Conservation (phyloP, 2,329 filamentous ascomycete species). For the Aspergillus hiratsukae region DNA sequence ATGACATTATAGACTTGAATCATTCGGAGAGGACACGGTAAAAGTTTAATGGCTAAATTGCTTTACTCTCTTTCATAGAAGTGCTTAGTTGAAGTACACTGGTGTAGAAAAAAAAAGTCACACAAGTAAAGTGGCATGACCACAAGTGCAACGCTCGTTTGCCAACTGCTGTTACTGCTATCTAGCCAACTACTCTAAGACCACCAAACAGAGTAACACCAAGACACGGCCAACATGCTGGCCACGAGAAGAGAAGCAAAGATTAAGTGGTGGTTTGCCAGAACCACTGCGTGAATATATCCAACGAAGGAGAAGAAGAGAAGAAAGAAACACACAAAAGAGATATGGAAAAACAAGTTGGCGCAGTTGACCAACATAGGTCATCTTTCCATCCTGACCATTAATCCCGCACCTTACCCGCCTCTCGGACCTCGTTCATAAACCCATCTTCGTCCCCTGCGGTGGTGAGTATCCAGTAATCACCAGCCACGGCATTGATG, state of each 20-base stretch:
- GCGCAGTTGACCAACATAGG: not conserved
- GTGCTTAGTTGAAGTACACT: not conserved
- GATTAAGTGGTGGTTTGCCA: constrained; percentile 1
- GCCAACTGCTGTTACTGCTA: not conserved
- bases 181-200: not conserved
- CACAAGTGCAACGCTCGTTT: not conserved
- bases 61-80: no score
- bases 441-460: constrained; percentile 40
- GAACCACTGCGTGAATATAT: constrained; percentile 9
- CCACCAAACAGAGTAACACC: not conserved
- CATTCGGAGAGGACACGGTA: no score
- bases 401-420: constrained; percentile 35
- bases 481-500: constrained; percentile 32
- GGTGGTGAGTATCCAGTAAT: constrained; percentile 39
- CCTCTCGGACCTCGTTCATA: constrained; percentile 39
- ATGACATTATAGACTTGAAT: not conserved
- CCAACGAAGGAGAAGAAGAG: not conserved
- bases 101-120: not conserved
- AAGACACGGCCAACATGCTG: not conserved
- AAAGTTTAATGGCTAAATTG: no score
- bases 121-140: no score
- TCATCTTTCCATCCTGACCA: no score
- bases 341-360: not conserved
- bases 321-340: constrained; percentile 1
- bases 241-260: constrained; percentile 1